phyloP scores from a whole-genome alignment of 371 early-diverging fungal species.

The Encephalitozoon cuniculi region DNA sequence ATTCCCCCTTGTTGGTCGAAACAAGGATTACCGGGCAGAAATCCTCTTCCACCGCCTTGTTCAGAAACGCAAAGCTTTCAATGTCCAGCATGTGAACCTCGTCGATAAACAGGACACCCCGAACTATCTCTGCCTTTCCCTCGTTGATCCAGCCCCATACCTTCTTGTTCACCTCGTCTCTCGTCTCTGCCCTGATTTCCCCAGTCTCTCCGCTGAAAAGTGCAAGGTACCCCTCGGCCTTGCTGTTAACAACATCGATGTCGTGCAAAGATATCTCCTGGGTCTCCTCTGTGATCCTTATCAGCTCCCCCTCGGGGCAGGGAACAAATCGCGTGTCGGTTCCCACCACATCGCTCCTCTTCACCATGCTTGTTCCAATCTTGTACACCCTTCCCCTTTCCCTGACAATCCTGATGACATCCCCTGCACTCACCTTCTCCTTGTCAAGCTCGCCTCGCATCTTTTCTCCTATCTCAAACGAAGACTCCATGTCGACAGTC shows the following conservation, averaged over 20 bases:
- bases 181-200: constrained; percentile 86
- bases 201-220: constrained; percentile 91
- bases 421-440: constrained; percentile 87
- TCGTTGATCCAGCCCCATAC: constrained; percentile 95
- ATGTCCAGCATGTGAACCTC: constrained; percentile 97
- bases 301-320: constrained; percentile 96
- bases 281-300: constrained; percentile 81
- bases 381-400: constrained; percentile 90
- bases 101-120: constrained; percentile 92
- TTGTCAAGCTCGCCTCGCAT: constrained; percentile 89
- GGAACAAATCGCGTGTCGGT: constrained; percentile 81
- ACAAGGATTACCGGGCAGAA: constrained; percentile 91
- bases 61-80: constrained; percentile 92
- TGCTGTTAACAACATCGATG: constrained; percentile 79
- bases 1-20: constrained; percentile 92
- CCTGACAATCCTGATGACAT: constrained; percentile 93
- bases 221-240: constrained; percentile 82
- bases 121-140: constrained; percentile 89
- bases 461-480: constrained; percentile 90
- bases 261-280: constrained; percentile 93
- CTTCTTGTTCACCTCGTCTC: constrained; percentile 91
- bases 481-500: constrained; percentile 98
- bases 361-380: constrained; percentile 79
- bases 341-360: constrained; percentile 82
- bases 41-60: constrained; percentile 78